Evolutionary conservation across 208 protist species (phyloP), one percentile per base, ranked within the genome.

Genomic region (Phytomonas francai): DNA sequence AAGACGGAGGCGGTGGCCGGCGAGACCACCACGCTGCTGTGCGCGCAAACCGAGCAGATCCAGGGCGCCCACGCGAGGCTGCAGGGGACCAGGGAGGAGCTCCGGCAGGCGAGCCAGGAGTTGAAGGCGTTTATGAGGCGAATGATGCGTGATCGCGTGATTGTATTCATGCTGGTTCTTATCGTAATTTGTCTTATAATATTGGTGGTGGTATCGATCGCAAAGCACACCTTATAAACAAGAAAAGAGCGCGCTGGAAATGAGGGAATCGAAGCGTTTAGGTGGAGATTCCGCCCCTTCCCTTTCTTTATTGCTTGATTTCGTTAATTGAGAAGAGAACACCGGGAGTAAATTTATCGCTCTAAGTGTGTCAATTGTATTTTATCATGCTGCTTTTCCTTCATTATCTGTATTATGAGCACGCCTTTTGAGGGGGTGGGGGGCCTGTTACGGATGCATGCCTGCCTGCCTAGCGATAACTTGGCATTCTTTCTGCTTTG

Each of bases 111-210:
- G 4, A 70, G 74, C 34, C 69, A 67, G 36, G 79, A 84, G 67
- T 51, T 88, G 51, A 82, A 83, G 68, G 73, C 76, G 3, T 84
- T 96, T 67, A 81, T 96, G 77, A 73, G 85, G 16, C 82, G 87
- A 3, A 93, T 96, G 85, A 80, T 83, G 65, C 71, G 81, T 27
- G 91, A 96, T 65, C 87, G 83, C 32, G 84, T 96, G 49, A 88
- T 96, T 65, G 83, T 96, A 32, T 93, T 83, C 68, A 93, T 93
- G 57, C 60, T 69, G 11, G 72, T 93, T 27, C 73, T 87, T 45
- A 88, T 93, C 72, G 59, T 92, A 7, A 68, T 93, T n/a, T 89
- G 85, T 39, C 74, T 96, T 54, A 89, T 96, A 60, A 67, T 84
- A 45, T 84, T 89, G 65, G 67, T 93, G 42, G 64, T 87, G 2